Evolutionary conservation across 805 yeast genomes (phyloP).

Genomic region (Starmerella bacillaris): DNA sequence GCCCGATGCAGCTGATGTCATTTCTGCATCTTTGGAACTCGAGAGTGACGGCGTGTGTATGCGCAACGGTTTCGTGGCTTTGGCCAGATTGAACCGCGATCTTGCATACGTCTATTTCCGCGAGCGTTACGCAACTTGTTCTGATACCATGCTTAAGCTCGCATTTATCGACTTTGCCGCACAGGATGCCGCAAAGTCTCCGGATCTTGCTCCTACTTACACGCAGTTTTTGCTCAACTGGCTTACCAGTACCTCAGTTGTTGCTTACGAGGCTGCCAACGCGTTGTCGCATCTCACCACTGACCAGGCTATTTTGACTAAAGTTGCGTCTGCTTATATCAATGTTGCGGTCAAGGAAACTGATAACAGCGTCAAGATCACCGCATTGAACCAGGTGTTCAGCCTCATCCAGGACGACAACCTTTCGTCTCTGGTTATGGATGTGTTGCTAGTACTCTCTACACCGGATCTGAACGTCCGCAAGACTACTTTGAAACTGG

Average conservation of each 20-base stretch:
- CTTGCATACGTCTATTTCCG: conserved; percentile 70
- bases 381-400: conserved; percentile 70
- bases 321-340: conserved; percentile 71
- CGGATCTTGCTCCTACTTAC: conserved; percentile 54
- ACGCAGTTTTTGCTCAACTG: conserved; percentile 53
- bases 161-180: conserved; percentile 83
- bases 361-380: conserved; percentile 88
- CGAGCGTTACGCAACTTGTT: conserved; percentile 40
- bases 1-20: conserved; percentile 88
- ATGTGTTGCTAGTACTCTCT: conserved; percentile 67
- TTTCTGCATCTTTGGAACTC: conserved; percentile 49
- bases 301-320: conserved; percentile 47
- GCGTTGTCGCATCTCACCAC: conserved; percentile 43
- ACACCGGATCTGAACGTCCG: conserved; percentile 85
- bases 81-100: conserved; percentile 66
- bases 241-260: conserved; percentile 28
- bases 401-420: conserved; percentile 68
- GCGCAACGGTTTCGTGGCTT: conserved; percentile 83
- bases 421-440: conserved; percentile 67
- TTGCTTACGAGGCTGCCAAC: conserved; percentile 79
- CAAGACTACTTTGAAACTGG: conserved; percentile 64
- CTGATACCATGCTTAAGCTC: conserved; percentile 74
- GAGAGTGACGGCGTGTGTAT: conserved; percentile 90
- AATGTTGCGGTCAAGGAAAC: conserved; percentile 80
- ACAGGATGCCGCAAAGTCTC: conserved; percentile 48